Conservation (phyloP, 1,284 basidiomycete species). For the Cryptococcus sp. region DNA sequence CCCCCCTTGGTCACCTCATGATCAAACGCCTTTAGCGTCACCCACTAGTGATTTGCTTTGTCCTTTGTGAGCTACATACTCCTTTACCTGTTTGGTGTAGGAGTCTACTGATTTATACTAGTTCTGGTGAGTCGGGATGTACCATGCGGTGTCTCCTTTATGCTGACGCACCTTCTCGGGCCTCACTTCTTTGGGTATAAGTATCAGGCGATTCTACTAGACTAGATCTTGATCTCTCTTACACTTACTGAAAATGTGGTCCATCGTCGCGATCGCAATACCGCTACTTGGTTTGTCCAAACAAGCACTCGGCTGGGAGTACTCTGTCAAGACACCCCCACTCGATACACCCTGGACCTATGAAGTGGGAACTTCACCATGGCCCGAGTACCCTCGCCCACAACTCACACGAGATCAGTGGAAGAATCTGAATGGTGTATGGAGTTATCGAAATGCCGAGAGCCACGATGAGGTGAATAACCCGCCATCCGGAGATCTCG, state of each 20-base stretch:
- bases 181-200: too few species aligned
- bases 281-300: not conserved
- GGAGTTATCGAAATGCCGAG: constrained; percentile 15
- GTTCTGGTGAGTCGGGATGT: too few species aligned
- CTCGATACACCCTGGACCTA: constrained; percentile 19
- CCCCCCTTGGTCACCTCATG: too few species aligned
- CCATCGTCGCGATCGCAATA: not conserved
- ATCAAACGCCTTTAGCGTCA: too few species aligned
- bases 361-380: constrained; percentile 16
- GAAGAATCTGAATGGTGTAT: constrained; percentile 21
- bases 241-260: not conserved
- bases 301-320: constrained; percentile 7
- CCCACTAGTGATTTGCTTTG: too few species aligned
- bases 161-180: too few species aligned
- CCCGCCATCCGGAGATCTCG: constrained; percentile 7
- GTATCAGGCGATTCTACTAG: not conserved
- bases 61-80: too few species aligned
- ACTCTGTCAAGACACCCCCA: constrained; percentile 12
- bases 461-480: constrained; percentile 5
- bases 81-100: too few species aligned
- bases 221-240: not conserved
- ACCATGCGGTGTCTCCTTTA: too few species aligned
- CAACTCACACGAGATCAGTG: constrained; percentile 15
- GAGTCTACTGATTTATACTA: too few species aligned
- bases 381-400: constrained; percentile 19